phyloP scores from a whole-genome alignment of 2,329 filamentous ascomycete genomes.

The Teratosphaeria pseudoeucalypti region DNA sequence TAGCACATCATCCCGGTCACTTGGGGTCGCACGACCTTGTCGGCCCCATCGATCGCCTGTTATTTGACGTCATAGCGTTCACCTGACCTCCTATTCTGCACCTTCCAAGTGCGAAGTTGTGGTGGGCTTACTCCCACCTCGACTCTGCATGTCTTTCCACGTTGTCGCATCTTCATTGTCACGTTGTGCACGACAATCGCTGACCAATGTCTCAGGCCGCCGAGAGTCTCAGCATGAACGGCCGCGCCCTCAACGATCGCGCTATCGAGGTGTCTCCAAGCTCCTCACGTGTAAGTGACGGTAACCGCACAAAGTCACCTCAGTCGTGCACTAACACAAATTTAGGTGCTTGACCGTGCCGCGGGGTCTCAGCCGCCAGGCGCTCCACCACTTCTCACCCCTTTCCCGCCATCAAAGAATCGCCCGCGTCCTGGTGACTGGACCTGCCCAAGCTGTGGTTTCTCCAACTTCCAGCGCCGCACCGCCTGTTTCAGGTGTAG shows the following conservation, averaged over 20 bases:
- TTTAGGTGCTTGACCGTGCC: slow-evolving; percentile 70
- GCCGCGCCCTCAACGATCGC: slow-evolving; percentile 94
- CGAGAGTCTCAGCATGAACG: slow-evolving; percentile 98
- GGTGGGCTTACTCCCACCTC: background rate
- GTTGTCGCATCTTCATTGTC: slow-evolving; percentile 5
- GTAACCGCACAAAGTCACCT: background rate
- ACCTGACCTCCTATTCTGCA: background rate
- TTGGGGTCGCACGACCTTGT: background rate
- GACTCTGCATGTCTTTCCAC: background rate
- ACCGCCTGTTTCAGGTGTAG: slow-evolving; percentile 98
- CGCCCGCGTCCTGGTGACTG: slow-evolving; percentile 93
- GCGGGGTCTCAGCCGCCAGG: slow-evolving; percentile 48
- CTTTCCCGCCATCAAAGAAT: slow-evolving; percentile 98
- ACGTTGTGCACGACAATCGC: background rate
- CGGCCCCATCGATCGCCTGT: background rate
- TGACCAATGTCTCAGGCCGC: slow-evolving; percentile 55
- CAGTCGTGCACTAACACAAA: background rate
- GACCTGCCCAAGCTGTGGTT: slow-evolving; percentile 97
- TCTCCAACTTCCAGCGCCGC: slow-evolving; percentile 97
- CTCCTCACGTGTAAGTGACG: slow-evolving; percentile 59
- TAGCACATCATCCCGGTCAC: background rate
- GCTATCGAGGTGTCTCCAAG: slow-evolving; percentile 97
- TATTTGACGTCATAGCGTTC: background rate
- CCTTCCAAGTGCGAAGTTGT: background rate
- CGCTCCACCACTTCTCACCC: slow-evolving; percentile 61